These are phyloP conservation scores for Verbena officinalis DNA, from an alignment of 257 asterid genomes.

Conservation along the genomic window DNA sequence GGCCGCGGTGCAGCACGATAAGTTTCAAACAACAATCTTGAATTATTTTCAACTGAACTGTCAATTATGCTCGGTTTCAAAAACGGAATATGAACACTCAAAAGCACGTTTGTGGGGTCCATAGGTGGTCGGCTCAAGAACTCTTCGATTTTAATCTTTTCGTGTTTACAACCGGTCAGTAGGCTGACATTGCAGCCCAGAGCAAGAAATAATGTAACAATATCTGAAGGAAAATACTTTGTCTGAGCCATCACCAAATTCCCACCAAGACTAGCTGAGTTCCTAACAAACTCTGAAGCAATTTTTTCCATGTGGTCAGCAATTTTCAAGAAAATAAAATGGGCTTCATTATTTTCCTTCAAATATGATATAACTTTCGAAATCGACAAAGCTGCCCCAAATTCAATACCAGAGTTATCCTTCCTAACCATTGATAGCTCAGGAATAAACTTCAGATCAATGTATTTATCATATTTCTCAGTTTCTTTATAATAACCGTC, in stretches of 20 bases:
- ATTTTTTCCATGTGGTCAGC: slow-evolving; percentile 72
- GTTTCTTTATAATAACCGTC: slow-evolving; percentile 63
- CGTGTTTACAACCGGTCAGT: slow-evolving; percentile 33
- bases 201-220: slow-evolving; percentile 62
- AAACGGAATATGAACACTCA: slow-evolving; percentile 57
- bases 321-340: slow-evolving; percentile 41
- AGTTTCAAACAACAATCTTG: slow-evolving; percentile 52
- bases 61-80: slow-evolving; percentile 33
- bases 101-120: slow-evolving; percentile 51
- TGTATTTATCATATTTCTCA: slow-evolving; percentile 41
- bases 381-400: slow-evolving; percentile 68
- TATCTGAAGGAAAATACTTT: slow-evolving; percentile 72
- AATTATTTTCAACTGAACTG: slow-evolving; percentile 22
- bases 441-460: slow-evolving; percentile 60
- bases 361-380: slow-evolving; percentile 48
- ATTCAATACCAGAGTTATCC: slow-evolving; percentile 46
- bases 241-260: slow-evolving; percentile 74
- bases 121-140: slow-evolving; percentile 51
- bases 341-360: slow-evolving; percentile 32
- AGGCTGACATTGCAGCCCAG: slow-evolving; percentile 48
- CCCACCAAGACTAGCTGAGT: slow-evolving; percentile 70
- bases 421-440: slow-evolving; percentile 49
- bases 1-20: slow-evolving; percentile 72
- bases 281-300: slow-evolving; percentile 59
- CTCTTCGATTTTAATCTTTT: slow-evolving; percentile 52